These are phyloP conservation scores for Vaccinium myrtillus DNA, from an alignment of 148 eudicot genomes.

Conservation along the genomic window DNA sequence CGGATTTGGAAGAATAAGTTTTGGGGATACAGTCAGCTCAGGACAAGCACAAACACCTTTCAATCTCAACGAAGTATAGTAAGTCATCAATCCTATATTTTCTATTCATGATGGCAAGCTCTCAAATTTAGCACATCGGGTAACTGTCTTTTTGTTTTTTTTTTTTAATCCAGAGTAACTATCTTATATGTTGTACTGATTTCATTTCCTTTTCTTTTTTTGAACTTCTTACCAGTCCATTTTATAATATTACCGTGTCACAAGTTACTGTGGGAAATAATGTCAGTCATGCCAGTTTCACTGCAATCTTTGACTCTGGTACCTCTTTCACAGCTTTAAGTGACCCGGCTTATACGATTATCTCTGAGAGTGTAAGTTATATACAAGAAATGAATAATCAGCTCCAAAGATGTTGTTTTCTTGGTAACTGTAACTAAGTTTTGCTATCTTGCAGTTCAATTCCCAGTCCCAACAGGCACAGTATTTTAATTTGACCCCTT, in stretches of 20 bases:
- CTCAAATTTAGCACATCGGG: neutral
- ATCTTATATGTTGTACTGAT: conserved; percentile 5
- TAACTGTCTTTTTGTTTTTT: neutral
- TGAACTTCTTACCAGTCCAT: conserved; percentile 48
- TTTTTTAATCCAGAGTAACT: too few relatives aligned
- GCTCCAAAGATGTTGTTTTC: neutral
- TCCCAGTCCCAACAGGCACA: conserved; percentile 32
- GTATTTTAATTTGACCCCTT: conserved; percentile 3
- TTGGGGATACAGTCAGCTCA: conserved; percentile 81
- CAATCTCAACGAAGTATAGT: conserved; percentile 41
- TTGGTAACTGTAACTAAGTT: neutral
- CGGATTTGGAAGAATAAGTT: conserved; percentile 73
- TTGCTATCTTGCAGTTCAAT: conserved; percentile 46
- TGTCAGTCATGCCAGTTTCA: conserved; percentile 33
- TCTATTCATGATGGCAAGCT: neutral
- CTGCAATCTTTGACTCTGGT: conserved; percentile 82
- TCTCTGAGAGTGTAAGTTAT: conserved; percentile 29
- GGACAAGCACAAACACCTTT: conserved; percentile 71
- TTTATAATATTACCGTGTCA: conserved; percentile 61
- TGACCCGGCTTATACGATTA: conserved; percentile 67
- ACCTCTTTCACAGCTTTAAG: conserved; percentile 79
- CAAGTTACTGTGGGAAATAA: conserved; percentile 49
- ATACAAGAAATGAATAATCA: too few relatives aligned
- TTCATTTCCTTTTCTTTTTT: neutral
- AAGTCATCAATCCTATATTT: conserved; percentile 15